Percentiles rank a stretch among this genome's conserved stretches.
These are phyloP conservation scores for Tulasnella sp. DNA, from an alignment of 768 basidiomycete genomes.

Conservation along the genomic window DNA sequence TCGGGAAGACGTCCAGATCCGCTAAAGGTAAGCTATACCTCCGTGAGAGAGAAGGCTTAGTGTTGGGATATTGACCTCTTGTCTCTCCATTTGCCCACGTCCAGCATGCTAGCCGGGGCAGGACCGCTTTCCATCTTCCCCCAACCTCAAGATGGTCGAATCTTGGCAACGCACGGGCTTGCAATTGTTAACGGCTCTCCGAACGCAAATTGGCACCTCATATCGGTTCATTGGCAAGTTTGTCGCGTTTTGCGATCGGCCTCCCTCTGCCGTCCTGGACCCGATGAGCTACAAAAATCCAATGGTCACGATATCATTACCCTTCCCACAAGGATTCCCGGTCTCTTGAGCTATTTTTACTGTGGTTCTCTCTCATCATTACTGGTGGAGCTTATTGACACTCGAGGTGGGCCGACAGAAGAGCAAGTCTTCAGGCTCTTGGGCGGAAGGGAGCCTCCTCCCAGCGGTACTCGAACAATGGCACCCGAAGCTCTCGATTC, in stretches of 20 bases:
- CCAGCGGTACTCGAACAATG: background rate
- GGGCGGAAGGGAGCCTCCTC: too few species aligned
- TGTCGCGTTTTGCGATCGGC: background rate
- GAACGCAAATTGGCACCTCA: background rate
- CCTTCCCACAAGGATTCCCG: background rate
- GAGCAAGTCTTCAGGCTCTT: too few species aligned
- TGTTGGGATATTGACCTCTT: too few species aligned
- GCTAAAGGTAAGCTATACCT: too few species aligned
- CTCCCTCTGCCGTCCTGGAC: background rate
- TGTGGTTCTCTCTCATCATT: too few species aligned
- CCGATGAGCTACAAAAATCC: background rate
- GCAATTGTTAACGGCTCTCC: background rate
- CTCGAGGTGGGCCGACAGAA: too few species aligned
- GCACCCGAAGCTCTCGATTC: background rate
- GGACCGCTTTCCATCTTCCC: too few species aligned
- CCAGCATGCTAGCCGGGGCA: too few species aligned
- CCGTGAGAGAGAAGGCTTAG: too few species aligned
- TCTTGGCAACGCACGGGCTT: background rate
- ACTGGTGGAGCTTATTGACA: too few species aligned
- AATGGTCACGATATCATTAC: background rate
- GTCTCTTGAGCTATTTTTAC: too few species aligned
- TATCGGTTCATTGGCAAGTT: background rate
- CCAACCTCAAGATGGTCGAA: background rate
- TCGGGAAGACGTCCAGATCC: background rate
- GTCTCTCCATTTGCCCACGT: too few species aligned